Evolutionary conservation across 1,139 yeast species (phyloP), one percentile per base, ranked within the genome.

Genomic region (Sugiyamaella castrensis): DNA sequence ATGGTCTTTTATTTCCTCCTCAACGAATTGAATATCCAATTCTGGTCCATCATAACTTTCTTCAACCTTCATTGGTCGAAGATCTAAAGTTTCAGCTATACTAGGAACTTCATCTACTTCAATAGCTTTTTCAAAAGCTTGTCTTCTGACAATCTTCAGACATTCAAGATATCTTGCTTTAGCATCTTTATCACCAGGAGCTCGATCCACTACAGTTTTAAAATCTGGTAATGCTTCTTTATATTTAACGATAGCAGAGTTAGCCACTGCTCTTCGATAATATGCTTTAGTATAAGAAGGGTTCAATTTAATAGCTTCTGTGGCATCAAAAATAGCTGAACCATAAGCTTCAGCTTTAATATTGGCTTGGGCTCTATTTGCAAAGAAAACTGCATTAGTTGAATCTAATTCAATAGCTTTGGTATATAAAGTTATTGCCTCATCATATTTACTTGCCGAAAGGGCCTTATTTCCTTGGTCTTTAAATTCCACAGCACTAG

Each of bases 311-410:
- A 92, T 73, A 0, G 98, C 91, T 42, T 71, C 69, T 35, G 83
- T 78, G 58, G 96, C 84, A 65, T 91, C 97, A 13, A 69, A 72
- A 4, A 91, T 78, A 1, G 97, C 95, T 43, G 80, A 74, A 1
- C 97, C 98, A 66, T 85, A 91, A 60, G 82, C 84, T 64, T 92
- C 98, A 49, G 83, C 69, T 64, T 87, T 87, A 63, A 91, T 81
- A 58, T 89, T 84, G 1, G 88, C 96, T 60, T 88, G 95, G 0
- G 98, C 97, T 55, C 97, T 74, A 69, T 92, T 92, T 29, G 96
- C 82, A 65, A 72, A 87, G 62, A 81, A 84, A 15, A 91, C 80
- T 1, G 94, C 87, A 53, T 84, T 81, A n/a, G 72, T 61, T 5
- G 79, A 70, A 59, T 85, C 85, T 19, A 83, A 63, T 37, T 76